Evolutionary conservation across 2,329 filamentous ascomycete species (phyloP).

Genomic region (Epicoccum sorghinum): DNA sequence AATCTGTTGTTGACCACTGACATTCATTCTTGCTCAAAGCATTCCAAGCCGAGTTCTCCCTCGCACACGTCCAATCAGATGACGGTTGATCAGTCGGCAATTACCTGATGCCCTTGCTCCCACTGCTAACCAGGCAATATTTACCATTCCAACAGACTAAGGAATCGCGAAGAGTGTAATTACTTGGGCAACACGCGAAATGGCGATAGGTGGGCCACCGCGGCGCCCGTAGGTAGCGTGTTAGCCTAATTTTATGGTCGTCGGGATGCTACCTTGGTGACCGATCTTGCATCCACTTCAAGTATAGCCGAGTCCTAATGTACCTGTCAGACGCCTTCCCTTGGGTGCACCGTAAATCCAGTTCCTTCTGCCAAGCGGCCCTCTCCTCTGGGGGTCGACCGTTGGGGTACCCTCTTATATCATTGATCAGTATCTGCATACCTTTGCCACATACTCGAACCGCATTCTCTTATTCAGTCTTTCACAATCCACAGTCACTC

Average conservation of each 20-base stretch:
- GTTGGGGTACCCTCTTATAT: constrained; percentile 40
- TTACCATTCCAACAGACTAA: constrained; percentile 40
- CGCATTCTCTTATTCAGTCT: constrained; percentile 22
- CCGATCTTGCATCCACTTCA: constrained; percentile 30
- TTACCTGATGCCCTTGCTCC: constrained; percentile 45
- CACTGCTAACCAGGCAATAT: constrained; percentile 45
- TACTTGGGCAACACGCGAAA: constrained; percentile 41
- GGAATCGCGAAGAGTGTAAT: constrained; percentile 37
- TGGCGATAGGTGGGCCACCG: constrained; percentile 26
- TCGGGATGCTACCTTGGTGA: constrained; percentile 40
- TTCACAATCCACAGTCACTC: constrained; percentile 51
- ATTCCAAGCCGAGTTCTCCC: constrained; percentile 43
- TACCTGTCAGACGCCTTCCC: constrained; percentile 32
- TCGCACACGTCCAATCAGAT: constrained; percentile 48
- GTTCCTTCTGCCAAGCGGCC: constrained; percentile 28
- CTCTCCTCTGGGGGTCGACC: constrained; percentile 32
- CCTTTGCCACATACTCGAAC: constrained; percentile 31
- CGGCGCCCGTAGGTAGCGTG: constrained; percentile 35
- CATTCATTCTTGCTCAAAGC: constrained; percentile 45
- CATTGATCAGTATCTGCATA: constrained; percentile 35
- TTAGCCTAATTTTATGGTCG: constrained; percentile 42
- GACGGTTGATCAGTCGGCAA: constrained; percentile 38
- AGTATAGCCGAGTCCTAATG: constrained; percentile 39
- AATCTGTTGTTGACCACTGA: constrained; percentile 44
- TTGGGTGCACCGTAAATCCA: constrained; percentile 33